A percentile compares a stretch with the other conserved stretches of the same genome.
Evolutionary conservation across 1,284 basidiomycete genomes (phyloP).

Genomic region (Ganoderma boninense): DNA sequence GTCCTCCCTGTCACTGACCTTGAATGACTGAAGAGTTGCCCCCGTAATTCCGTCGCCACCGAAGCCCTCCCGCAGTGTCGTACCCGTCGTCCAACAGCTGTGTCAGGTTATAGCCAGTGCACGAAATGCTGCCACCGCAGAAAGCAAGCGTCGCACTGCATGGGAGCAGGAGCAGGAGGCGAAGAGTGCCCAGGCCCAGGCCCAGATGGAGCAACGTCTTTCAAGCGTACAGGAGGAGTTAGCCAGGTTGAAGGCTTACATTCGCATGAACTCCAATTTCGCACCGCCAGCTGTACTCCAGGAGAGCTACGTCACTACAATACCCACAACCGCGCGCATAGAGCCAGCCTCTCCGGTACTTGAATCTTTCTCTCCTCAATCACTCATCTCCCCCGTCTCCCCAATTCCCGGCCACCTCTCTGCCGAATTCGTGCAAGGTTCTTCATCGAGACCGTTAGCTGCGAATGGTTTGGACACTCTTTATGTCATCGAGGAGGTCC

Average conservation of each 20-base stretch:
- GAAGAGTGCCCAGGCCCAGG: slow-evolving; percentile 59
- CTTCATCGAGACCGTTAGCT: slow-evolving; percentile 44
- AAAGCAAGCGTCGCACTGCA: slow-evolving; percentile 60
- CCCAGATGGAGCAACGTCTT: slow-evolving; percentile 66
- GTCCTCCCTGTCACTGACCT: not conserved
- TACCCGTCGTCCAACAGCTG: slow-evolving; percentile 62
- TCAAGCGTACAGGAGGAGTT: slow-evolving; percentile 68
- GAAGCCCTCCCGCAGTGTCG: slow-evolving; percentile 34
- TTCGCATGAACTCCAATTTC: slow-evolving; percentile 40
- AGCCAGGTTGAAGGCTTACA: slow-evolving; percentile 53
- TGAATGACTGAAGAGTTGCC: not conserved
- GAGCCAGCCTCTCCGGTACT: slow-evolving; percentile 17
- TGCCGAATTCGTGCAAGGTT: slow-evolving; percentile 49
- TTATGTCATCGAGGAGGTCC: slow-evolving; percentile 4
- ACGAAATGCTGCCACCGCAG: slow-evolving; percentile 64
- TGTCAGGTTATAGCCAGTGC: slow-evolving; percentile 60
- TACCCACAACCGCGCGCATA: slow-evolving; percentile 24
- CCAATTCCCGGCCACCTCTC: slow-evolving; percentile 10
- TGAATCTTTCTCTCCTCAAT: slow-evolving; percentile 4
- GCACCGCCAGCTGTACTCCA: slow-evolving; percentile 8
- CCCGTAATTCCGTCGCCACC: slow-evolving; percentile 12
- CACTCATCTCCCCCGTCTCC: slow-evolving; percentile 22
- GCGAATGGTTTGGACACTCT: not conserved
- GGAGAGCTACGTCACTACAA: slow-evolving; percentile 2
- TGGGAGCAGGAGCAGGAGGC: slow-evolving; percentile 79